Conservation (phyloP, 208 protist genomes). For the Porcisia hertigi region DNA sequence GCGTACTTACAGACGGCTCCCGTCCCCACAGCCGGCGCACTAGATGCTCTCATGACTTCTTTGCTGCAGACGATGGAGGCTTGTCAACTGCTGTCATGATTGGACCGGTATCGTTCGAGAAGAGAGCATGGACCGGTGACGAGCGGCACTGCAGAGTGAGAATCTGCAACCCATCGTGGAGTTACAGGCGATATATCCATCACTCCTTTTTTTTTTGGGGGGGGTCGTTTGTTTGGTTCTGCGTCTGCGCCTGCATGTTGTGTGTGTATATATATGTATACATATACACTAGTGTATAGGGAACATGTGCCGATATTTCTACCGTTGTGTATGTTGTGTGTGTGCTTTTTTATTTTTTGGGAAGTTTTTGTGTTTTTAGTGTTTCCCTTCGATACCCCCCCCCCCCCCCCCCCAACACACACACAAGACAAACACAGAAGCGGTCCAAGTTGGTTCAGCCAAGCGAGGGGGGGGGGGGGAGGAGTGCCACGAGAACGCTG, state of each 20-base stretch:
- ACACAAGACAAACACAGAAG: too few species aligned
- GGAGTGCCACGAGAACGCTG: too few species aligned
- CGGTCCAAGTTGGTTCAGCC: too few species aligned
- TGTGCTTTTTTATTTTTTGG: neutral
- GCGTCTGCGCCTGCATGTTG: too few species aligned
- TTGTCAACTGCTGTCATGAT: constrained; percentile 19
- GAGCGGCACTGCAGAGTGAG: neutral
- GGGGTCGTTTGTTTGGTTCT: neutral
- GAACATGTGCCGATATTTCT: too few species aligned
- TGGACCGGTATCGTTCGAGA: neutral
- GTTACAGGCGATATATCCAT: neutral
- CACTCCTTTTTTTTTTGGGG: neutral
- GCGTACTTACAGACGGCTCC: constrained; percentile 52
- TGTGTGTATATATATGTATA: too few species aligned
- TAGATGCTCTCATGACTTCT: constrained; percentile 58
- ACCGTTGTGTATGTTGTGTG: neutral
- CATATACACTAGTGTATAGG: too few species aligned
- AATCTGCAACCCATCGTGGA: neutral
- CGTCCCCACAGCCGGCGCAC: constrained; percentile 26
- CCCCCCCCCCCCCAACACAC: neutral
- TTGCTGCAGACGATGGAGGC: constrained; percentile 58
- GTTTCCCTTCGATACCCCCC: neutral
- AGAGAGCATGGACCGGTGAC: neutral
- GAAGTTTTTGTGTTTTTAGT: neutral
- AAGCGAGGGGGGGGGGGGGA: too few species aligned